A percentile compares a stretch with the other conserved stretches of the same genome.
These are phyloP conservation scores for Symbiodinium natans DNA, from an alignment of 73 alveolate genomes.

Conservation along the genomic window DNA sequence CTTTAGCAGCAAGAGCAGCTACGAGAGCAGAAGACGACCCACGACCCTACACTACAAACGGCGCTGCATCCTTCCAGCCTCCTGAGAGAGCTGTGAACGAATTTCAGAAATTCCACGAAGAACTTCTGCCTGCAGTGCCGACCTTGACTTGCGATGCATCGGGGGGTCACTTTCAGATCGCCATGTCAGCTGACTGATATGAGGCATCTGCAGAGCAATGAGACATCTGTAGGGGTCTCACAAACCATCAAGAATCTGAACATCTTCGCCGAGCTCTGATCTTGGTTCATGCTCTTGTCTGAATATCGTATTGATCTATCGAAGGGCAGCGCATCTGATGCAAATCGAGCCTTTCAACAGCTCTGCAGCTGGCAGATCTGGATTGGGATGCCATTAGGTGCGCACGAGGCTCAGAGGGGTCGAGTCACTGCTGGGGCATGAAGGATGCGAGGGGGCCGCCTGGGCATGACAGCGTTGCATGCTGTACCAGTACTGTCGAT, in stretches of 20 bases:
- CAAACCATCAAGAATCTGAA: not conserved
- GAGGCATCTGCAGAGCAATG: not conserved
- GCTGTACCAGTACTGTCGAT: too few species aligned
- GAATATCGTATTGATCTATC: too few species aligned
- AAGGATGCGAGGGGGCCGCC: too few species aligned
- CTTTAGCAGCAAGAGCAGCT: too few species aligned
- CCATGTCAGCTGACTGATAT: not conserved
- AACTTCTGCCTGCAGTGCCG: not conserved
- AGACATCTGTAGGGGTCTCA: not conserved
- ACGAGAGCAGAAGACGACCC: too few species aligned
- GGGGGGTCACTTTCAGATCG: not conserved
- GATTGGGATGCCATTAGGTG: too few species aligned
- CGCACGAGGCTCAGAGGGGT: too few species aligned
- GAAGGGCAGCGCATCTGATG: too few species aligned
- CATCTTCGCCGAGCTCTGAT: not conserved
- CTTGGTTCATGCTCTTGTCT: not conserved
- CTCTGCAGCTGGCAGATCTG: too few species aligned
- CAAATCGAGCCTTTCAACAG: too few species aligned
- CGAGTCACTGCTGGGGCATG: too few species aligned
- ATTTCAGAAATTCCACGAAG: not conserved
- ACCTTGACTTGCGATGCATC: not conserved
- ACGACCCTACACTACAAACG: not conserved
- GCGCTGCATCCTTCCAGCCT: not conserved
- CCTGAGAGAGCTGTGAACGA: not conserved
- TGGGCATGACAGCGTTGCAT: too few species aligned